These are phyloP conservation scores for Hawksworthiomyces lignivorus DNA, from an alignment of 2,329 filamentous ascomycete species.

Conservation along the genomic window DNA sequence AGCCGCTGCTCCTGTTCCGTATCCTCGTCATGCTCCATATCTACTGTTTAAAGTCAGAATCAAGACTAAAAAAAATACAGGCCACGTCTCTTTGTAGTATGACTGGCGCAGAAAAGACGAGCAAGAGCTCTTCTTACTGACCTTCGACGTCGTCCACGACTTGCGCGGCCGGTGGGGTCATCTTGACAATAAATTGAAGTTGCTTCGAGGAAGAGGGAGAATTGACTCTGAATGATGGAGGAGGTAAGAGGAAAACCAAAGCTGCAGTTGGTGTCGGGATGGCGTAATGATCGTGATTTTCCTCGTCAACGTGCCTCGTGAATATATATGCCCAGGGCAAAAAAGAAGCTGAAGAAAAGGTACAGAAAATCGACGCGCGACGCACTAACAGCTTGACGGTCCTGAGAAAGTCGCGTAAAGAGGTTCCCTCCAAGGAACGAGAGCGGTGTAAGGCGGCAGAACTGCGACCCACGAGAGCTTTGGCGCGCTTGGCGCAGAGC, in stretches of 20 bases:
- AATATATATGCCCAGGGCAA: no score
- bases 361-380: no score
- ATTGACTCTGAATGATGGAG: no score
- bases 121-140: slow-evolving; percentile 21
- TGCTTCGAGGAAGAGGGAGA: not conserved
- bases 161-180: slow-evolving; percentile 36
- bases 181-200: slow-evolving; percentile 16
- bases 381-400: no score
- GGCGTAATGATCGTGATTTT: no score
- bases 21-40: slow-evolving; percentile 58
- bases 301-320: no score
- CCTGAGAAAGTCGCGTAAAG: slow-evolving; percentile 14
- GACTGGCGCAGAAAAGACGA: no score
- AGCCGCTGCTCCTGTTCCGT: slow-evolving; percentile 72
- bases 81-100: not conserved
- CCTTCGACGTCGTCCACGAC: slow-evolving; percentile 43
- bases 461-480: no score
- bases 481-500: no score
- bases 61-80: no score
- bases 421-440: not conserved
- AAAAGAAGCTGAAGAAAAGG: no score
- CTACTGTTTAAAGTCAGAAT: slow-evolving; percentile 26
- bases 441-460: slow-evolving; percentile 11
- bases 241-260: not conserved
- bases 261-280: no score